These are phyloP conservation scores for Hysterium pulicare DNA, from an alignment of 2,329 filamentous ascomycete species.

Conservation along the genomic window DNA sequence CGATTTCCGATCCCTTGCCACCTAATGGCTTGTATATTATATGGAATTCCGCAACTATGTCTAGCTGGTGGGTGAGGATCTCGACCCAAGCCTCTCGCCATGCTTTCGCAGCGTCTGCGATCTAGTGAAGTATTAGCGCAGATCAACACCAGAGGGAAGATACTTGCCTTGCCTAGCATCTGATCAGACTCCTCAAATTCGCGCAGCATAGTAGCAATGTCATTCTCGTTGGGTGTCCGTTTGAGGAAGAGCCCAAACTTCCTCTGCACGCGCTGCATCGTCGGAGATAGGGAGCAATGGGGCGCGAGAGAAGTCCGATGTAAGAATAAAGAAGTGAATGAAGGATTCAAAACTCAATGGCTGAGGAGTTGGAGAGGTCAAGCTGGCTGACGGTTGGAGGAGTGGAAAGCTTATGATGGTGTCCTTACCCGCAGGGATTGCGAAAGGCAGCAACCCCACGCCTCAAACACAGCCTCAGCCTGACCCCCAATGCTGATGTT, in stretches of 20 bases:
- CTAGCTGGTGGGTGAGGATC: slow-evolving; percentile 66
- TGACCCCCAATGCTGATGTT: too few relatives aligned
- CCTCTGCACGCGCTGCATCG: slow-evolving; percentile 70
- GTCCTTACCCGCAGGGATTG: too few relatives aligned
- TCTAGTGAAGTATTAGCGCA: slow-evolving; percentile 45
- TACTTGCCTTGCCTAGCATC: slow-evolving; percentile 60
- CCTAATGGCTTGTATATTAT: slow-evolving; percentile 73
- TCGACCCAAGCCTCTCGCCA: slow-evolving; percentile 78
- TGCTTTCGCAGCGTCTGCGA: slow-evolving; percentile 70
- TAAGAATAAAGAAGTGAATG: slow-evolving; percentile 1
- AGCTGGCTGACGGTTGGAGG: too few relatives aligned
- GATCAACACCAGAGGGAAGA: slow-evolving; percentile 4
- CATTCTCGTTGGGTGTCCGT: slow-evolving; percentile 70
- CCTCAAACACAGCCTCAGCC: too few relatives aligned
- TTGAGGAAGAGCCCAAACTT: slow-evolving; percentile 70
- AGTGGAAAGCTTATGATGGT: too few relatives aligned
- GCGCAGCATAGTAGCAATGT: slow-evolving; percentile 69
- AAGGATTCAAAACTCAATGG: not conserved
- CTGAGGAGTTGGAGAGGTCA: not conserved
- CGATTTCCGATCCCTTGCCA: slow-evolving; percentile 55
- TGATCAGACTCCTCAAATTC: slow-evolving; percentile 80
- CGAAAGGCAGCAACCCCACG: too few relatives aligned
- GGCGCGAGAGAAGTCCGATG: slow-evolving; percentile 7
- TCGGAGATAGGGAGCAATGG: slow-evolving; percentile 25
- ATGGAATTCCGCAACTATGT: slow-evolving; percentile 65